Percentiles rank a stretch among this genome's conserved stretches.
phyloP scores from a whole-genome alignment of 2,329 filamentous ascomycete genomes.

The Xenosphaeropsis pyriputrescens region DNA sequence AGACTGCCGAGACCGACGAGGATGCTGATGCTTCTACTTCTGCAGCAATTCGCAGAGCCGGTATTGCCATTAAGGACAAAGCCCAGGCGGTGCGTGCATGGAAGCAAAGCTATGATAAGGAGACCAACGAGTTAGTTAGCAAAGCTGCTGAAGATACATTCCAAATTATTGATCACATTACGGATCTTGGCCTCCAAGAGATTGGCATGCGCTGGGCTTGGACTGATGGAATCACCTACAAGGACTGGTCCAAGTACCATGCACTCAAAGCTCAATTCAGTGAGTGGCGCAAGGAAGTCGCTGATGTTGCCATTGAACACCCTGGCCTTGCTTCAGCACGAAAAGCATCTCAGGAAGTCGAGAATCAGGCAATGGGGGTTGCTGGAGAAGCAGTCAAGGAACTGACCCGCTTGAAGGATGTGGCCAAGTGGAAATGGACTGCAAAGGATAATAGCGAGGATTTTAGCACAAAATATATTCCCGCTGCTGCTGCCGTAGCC shows the following conservation, averaged over 20 bases:
- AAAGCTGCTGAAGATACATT: conserved; percentile 48
- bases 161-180: conserved; percentile 52
- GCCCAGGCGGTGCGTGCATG: conserved; percentile 50
- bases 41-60: conserved; percentile 38
- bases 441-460: conserved; percentile 62
- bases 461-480: conserved; percentile 56
- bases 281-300: conserved; percentile 73
- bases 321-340: conserved; percentile 55
- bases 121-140: conserved; percentile 38
- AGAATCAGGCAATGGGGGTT: conserved; percentile 66
- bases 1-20: conserved; percentile 36
- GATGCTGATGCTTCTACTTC: conserved; percentile 35
- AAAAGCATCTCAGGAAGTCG: conserved; percentile 50
- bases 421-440: conserved; percentile 70
- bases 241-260: conserved; percentile 94
- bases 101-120: conserved; percentile 41
- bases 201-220: conserved; percentile 76
- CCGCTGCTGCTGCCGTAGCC: conserved; percentile 35
- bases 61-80: conserved; percentile 44
- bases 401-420: conserved; percentile 66
- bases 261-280: conserved; percentile 70
- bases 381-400: conserved; percentile 71
- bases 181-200: conserved; percentile 56
- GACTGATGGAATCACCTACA: conserved; percentile 91
- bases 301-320: conserved; percentile 60